Conservation (phyloP, 306 rosid species). For the Oemleria cerasiformis region DNA sequence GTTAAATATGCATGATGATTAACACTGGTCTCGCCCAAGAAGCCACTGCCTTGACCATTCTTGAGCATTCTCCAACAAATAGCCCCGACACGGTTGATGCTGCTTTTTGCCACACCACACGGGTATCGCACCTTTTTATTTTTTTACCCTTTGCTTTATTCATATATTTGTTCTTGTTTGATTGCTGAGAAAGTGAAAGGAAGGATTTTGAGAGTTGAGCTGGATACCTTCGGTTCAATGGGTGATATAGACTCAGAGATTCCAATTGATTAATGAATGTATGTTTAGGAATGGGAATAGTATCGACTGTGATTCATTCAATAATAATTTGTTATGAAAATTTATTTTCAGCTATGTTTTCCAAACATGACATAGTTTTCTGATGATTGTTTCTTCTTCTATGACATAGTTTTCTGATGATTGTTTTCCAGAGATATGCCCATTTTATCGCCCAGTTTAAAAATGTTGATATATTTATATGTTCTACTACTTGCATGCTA, state of each 20-base stretch:
- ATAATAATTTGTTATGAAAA: not conserved
- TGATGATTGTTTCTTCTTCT: too few relatives aligned
- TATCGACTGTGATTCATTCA: not conserved
- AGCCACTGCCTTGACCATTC: slow-evolving; percentile 55
- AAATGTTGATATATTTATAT: too few relatives aligned
- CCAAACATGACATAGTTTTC: not conserved
- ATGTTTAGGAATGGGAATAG: not conserved
- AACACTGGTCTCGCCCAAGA: slow-evolving; percentile 57
- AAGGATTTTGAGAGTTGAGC: not conserved
- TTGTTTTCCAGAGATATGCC: too few relatives aligned
- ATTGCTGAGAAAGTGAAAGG: not conserved
- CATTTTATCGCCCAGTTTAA: too few relatives aligned
- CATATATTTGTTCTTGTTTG: not conserved
- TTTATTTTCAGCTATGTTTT: not conserved
- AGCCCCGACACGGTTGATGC: slow-evolving; percentile 24
- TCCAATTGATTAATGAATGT: not conserved
- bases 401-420: too few relatives aligned
- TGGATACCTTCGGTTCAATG: too few relatives aligned
- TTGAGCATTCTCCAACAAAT: slow-evolving; percentile 32
- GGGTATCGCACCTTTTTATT: slow-evolving; percentile 42
- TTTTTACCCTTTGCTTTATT: not conserved
- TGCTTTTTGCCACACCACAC: slow-evolving; percentile 43
- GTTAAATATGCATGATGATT: too few relatives aligned
- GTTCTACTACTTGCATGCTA: not conserved
- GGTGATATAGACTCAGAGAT: not conserved